Base-by-base conservation (phyloP, 2,329 filamentous ascomycete species). In the Pseudocercospora fuligena region DNA sequence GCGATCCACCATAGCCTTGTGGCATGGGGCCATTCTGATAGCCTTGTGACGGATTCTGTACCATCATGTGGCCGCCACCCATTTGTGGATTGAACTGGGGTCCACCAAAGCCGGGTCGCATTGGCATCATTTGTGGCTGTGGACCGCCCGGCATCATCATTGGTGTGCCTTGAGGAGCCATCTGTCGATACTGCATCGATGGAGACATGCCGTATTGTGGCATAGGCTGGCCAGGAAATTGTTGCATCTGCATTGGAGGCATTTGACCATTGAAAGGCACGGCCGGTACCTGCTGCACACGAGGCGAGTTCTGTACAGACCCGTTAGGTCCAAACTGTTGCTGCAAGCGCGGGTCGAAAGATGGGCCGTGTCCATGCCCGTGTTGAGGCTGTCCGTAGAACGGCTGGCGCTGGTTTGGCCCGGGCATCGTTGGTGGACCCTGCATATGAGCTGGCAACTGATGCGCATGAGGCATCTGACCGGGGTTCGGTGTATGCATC, bases 391-490 rank as follows among this genome's bases (percentile, higher is more conserved):
- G 86, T 73, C 93, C 91, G 79, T 93, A 89, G 74, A 91, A 91
- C 77, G 93, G 92, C 19, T 90, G 89, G 21, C 90, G 92, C 88
- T 25, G 90, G 90, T 74, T 89, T 88, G 56, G 90, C 85, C 89
- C 88, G 27, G 87, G 86, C 77, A 92, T 87, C 70, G 85, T 87
- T 65, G 90, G 90, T 2, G 86, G 87, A 8, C 46, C 57, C 74
- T 93, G 93, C 69, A 97, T 87, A 75, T 96, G 92, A 76, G 90
- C 88, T 0, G 93, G 92, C 27, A 97, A 82, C 75, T 95, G 93
- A 72, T 95, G 92, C 72, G 94, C 92, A 74, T 95, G 93, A 40
- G 92, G 85, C 70, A 93, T 85, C 66, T 91, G 90, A 67, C 90
- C 87, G 51, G 82, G 79, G 68, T 83, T 80, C 5, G 75, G 74